Conservation (phyloP, 2,329 filamentous ascomycete species). For the Plectosphaerella cucumerina region DNA sequence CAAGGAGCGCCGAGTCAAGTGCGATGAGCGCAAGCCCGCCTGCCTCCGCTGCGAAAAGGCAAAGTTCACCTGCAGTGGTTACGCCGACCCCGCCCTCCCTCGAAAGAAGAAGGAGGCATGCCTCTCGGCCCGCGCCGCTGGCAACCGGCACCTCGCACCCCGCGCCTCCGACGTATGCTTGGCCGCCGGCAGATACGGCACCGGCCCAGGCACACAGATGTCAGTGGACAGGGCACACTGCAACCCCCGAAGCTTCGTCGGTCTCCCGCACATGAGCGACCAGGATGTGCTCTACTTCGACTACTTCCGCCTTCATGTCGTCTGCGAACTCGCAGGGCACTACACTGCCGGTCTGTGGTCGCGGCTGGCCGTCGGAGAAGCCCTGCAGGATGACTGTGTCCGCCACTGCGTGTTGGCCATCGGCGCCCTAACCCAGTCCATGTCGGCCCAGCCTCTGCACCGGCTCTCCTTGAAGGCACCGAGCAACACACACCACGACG, state of each 20-base stretch:
- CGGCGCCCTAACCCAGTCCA: conserved; percentile 2
- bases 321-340: conserved; percentile 3
- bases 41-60: conserved; percentile 14
- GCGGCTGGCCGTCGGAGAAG: conserved; percentile 5
- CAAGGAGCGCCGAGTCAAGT: conserved; percentile 24
- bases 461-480: background rate
- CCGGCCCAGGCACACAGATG: background rate
- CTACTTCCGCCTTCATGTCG: conserved; percentile 6
- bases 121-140: background rate
- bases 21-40: conserved; percentile 21
- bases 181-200: too few relatives aligned
- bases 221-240: background rate
- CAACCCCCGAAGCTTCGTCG: background rate
- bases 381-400: conserved; percentile 6
- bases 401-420: conserved; percentile 7
- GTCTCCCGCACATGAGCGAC: conserved; percentile 1
- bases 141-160: background rate
- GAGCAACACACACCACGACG: conserved; percentile 3
- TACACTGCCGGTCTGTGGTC: conserved; percentile 6
- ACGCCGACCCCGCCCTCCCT: conserved; percentile 1
- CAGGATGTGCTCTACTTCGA: conserved; percentile 7
- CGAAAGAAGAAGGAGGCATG: background rate
- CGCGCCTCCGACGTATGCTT: background rate
- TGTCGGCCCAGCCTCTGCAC: background rate
- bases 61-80: conserved; percentile 12